A percentile compares a stretch with the other conserved stretches of the same genome.
Evolutionary conservation across 2,329 filamentous ascomycete species (phyloP).

Genomic region (Ophiostoma ips): DNA sequence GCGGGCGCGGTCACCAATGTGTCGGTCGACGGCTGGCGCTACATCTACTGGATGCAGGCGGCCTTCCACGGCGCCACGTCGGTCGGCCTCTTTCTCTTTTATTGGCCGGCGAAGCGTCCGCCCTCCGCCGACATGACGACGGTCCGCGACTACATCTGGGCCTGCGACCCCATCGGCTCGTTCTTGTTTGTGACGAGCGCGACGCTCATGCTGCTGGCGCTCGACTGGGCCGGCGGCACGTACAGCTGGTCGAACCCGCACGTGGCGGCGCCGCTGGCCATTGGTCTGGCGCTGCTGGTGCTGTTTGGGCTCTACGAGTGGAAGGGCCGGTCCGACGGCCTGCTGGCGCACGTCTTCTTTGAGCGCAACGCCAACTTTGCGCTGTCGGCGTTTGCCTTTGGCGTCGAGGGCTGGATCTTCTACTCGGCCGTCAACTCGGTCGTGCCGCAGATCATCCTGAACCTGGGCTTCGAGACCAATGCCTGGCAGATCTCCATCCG

Average conservation of each 20-base stretch:
- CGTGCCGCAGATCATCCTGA: slow-evolving; percentile 33
- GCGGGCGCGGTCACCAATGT: slow-evolving; percentile 38
- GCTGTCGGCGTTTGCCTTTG: slow-evolving; percentile 40
- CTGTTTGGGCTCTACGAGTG: slow-evolving; percentile 33
- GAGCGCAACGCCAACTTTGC: slow-evolving; percentile 37
- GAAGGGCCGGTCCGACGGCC: slow-evolving; percentile 38
- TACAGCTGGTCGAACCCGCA: slow-evolving; percentile 27
- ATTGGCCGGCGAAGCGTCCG: slow-evolving; percentile 30
- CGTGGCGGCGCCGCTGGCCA: slow-evolving; percentile 26
- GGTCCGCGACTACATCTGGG: slow-evolving; percentile 28
- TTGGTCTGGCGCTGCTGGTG: slow-evolving; percentile 27
- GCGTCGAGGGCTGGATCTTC: slow-evolving; percentile 45
- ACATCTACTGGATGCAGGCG: slow-evolving; percentile 46
- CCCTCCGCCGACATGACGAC: slow-evolving; percentile 20
- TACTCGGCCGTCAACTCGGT: slow-evolving; percentile 38
- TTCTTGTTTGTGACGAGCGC: slow-evolving; percentile 28
- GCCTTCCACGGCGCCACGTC: slow-evolving; percentile 35
- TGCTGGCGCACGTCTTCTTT: slow-evolving; percentile 43
- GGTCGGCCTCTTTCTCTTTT: slow-evolving; percentile 32
- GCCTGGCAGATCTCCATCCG: slow-evolving; percentile 34
- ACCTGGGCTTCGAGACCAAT: slow-evolving; percentile 33
- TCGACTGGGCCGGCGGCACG: slow-evolving; percentile 32
- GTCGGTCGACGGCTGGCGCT: slow-evolving; percentile 33
- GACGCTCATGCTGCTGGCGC: slow-evolving; percentile 29
- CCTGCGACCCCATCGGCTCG: slow-evolving; percentile 33